These are phyloP conservation scores for Pythium rhizo-oryzae DNA, from an alignment of 352 stramenopile species.

Conservation along the genomic window DNA sequence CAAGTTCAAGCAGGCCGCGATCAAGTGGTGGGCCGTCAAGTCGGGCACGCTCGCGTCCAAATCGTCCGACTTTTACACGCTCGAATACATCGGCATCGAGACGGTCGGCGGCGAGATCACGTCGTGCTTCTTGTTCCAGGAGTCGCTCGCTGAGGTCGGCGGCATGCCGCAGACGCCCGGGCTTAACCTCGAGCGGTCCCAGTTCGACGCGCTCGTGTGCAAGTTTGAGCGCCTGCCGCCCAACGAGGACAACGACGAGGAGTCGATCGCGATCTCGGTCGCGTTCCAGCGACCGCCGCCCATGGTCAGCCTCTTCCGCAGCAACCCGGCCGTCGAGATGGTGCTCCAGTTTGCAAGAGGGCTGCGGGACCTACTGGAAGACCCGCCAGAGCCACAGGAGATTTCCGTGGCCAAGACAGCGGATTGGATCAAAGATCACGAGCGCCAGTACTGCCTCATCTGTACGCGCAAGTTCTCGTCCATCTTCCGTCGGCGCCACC, in stretches of 20 bases:
- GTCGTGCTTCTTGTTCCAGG: conserved; percentile 85
- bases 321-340: conserved; percentile 85
- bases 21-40: conserved; percentile 91
- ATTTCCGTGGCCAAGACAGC: conserved; percentile 84
- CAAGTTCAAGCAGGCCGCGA: conserved; percentile 85
- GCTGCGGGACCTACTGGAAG: conserved; percentile 75
- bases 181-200: conserved; percentile 79
- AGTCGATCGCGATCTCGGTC: conserved; percentile 83
- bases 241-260: conserved; percentile 64
- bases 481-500: conserved; percentile 85
- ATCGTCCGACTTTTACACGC: conserved; percentile 84
- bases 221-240: conserved; percentile 78
- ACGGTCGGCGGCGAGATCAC: conserved; percentile 74
- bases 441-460: conserved; percentile 83
- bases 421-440: conserved; percentile 85
- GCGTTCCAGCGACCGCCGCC: conserved; percentile 83
- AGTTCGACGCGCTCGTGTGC: conserved; percentile 85
- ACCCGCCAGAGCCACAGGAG: conserved; percentile 76
- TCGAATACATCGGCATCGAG: conserved; percentile 89
- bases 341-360: conserved; percentile 80
- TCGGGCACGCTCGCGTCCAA: conserved; percentile 79
- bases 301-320: conserved; percentile 81
- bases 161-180: conserved; percentile 83
- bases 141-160: conserved; percentile 80
- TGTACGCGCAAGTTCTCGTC: conserved; percentile 81